Conservation (phyloP, 495 filamentous ascomycete genomes). For the Rhypophila decipiens region DNA sequence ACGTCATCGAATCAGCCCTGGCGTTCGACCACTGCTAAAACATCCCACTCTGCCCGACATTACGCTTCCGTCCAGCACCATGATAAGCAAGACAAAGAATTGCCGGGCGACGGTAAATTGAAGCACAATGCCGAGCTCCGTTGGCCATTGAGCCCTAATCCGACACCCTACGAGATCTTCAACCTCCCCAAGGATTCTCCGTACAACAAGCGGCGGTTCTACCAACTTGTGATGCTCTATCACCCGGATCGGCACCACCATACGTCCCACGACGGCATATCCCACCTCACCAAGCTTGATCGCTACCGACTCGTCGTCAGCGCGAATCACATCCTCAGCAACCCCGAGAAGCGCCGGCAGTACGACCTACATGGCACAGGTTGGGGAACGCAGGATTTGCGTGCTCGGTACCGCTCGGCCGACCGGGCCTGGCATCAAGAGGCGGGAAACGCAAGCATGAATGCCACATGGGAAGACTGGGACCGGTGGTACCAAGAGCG, state of each 20-base stretch:
- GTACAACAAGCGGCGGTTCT: constrained; percentile 79
- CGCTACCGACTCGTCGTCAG: constrained; percentile 81
- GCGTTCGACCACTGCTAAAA: background rate
- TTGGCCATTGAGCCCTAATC: constrained; percentile 40
- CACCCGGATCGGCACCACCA: constrained; percentile 72
- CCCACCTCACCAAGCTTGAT: constrained; percentile 60
- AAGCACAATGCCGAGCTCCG: constrained; percentile 20
- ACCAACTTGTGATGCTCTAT: constrained; percentile 89
- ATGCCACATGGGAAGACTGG: constrained; percentile 99
- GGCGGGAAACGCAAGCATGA: constrained; percentile 57
- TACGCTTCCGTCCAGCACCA: constrained; percentile 18
- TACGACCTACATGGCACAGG: constrained; percentile 81
- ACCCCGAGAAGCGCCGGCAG: constrained; percentile 65
- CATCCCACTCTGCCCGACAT: constrained; percentile 1
- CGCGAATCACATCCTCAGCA: constrained; percentile 85
- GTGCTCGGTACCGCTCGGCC: constrained; percentile 29
- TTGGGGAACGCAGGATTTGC: constrained; percentile 53
- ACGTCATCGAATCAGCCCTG: constrained; percentile 25
- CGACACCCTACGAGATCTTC: constrained; percentile 93
- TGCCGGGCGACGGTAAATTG: too few relatives aligned
- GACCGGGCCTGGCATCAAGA: constrained; percentile 44
- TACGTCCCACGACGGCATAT: constrained; percentile 35
- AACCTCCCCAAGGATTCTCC: constrained; percentile 51
- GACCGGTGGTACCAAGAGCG: constrained; percentile 69
- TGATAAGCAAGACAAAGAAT: constrained; percentile 6